phyloP scores from a whole-genome alignment of 2,329 filamentous ascomycete genomes.

The Pyricularia sp. region DNA sequence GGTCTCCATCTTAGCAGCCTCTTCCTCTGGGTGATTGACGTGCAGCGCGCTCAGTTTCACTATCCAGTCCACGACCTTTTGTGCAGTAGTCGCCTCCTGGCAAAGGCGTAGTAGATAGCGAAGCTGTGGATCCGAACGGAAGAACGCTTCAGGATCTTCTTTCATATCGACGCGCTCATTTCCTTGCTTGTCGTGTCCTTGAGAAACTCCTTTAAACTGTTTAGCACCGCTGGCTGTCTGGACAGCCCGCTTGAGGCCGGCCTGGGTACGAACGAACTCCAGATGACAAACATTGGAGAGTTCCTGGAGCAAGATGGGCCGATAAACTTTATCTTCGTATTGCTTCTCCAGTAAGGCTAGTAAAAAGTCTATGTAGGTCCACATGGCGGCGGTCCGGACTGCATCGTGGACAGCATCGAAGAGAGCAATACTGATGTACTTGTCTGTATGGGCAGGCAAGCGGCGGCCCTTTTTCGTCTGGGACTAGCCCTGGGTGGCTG shows the following conservation, averaged over 20 bases:
- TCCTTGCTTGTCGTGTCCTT: slow-evolving; percentile 19
- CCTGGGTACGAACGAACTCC: not conserved
- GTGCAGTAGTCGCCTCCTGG: slow-evolving; percentile 20
- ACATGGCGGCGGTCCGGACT: not conserved
- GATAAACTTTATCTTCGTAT: not conserved
- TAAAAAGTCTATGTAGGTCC: not conserved
- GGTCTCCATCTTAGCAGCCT: slow-evolving; percentile 20
- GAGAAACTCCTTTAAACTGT: slow-evolving; percentile 27
- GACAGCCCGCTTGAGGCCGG: not conserved
- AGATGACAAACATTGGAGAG: not conserved
- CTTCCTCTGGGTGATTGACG: slow-evolving; percentile 16
- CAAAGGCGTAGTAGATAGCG: slow-evolving; percentile 32
- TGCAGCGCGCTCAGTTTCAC: slow-evolving; percentile 26
- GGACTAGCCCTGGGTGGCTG: not conserved
- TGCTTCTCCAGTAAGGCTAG: not conserved
- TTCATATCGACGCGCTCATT: slow-evolving; percentile 26
- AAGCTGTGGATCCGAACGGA: slow-evolving; percentile 23
- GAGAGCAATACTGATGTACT: not conserved
- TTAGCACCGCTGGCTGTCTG: slow-evolving; percentile 16
- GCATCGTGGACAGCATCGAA: not conserved
- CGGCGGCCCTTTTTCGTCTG: not conserved
- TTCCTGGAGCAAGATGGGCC: not conserved
- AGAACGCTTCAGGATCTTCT: slow-evolving; percentile 24
- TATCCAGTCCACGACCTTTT: slow-evolving; percentile 25
- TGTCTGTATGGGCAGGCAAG: not conserved